Conservation (phyloP, 2,329 filamentous ascomycete genomes). For the Colletotrichum limetticola region DNA sequence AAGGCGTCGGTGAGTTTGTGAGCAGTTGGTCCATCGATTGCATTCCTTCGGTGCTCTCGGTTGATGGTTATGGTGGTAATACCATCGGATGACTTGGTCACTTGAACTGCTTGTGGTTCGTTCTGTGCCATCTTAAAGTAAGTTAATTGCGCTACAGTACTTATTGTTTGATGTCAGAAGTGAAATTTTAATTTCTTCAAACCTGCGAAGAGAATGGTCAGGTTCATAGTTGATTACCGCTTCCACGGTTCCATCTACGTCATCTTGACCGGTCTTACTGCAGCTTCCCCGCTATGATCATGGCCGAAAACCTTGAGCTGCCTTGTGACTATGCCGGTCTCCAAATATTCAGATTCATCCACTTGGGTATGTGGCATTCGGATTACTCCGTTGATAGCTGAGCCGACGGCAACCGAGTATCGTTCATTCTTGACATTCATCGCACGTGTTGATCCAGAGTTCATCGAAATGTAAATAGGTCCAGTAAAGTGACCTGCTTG, state of each 20-base stretch:
- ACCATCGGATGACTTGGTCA: slow-evolving; percentile 45
- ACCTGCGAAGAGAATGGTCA: no score
- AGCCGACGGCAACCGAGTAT: not conserved
- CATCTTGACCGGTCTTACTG: not conserved
- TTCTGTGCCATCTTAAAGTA: not conserved
- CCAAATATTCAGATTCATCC: not conserved
- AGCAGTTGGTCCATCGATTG: slow-evolving; percentile 60
- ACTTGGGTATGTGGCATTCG: not conserved
- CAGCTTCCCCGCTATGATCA: not conserved
- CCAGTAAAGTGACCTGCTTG: no score
- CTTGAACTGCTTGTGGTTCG: slow-evolving; percentile 20
- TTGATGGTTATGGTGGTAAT: slow-evolving; percentile 67
- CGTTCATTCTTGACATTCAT: no score
- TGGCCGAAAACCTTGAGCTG: not conserved
- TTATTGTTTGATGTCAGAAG: no score
- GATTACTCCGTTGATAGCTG: not conserved
- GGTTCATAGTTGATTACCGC: no score
- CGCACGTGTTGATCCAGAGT: not conserved
- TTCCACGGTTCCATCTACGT: not conserved
- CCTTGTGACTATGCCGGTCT: not conserved
- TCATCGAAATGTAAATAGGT: no score
- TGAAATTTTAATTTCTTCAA: no score
- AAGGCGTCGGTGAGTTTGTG: slow-evolving; percentile 59
- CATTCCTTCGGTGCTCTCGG: slow-evolving; percentile 61
- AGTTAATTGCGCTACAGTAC: no score